Evolutionary conservation across 2,329 filamentous ascomycete genomes (phyloP).

Genomic region (Pseudogymnoascus pannorum): DNA sequence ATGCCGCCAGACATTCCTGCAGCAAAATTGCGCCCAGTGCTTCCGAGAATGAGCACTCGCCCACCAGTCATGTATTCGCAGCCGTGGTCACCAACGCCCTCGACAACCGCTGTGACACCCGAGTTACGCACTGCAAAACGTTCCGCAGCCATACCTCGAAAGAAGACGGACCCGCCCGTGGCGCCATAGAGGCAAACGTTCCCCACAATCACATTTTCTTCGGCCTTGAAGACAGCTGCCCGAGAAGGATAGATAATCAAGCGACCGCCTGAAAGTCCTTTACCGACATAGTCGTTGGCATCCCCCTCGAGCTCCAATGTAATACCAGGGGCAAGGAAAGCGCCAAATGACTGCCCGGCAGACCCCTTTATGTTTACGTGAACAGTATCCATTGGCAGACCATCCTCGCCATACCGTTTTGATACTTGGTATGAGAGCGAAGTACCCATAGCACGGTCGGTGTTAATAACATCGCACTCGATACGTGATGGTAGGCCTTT

Average conservation of each 20-base stretch:
- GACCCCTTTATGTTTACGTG: slow-evolving; percentile 96
- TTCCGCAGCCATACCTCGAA: slow-evolving; percentile 93
- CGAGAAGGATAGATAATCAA: slow-evolving; percentile 90
- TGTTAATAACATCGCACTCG: slow-evolving; percentile 95
- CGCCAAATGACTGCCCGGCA: slow-evolving; percentile 93
- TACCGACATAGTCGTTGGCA: slow-evolving; percentile 93
- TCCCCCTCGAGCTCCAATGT: slow-evolving; percentile 95
- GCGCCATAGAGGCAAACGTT: slow-evolving; percentile 95
- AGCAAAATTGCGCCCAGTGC: slow-evolving; percentile 92
- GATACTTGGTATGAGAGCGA: slow-evolving; percentile 95
- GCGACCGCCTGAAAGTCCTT: slow-evolving; percentile 87
- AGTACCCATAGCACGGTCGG: slow-evolving; percentile 86
- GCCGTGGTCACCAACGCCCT: slow-evolving; percentile 91
- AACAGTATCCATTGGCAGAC: slow-evolving; percentile 85
- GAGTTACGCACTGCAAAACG: slow-evolving; percentile 96
- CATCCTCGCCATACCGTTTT: slow-evolving; percentile 81
- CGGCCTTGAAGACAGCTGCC: slow-evolving; percentile 84
- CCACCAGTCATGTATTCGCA: slow-evolving; percentile 99
- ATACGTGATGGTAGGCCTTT: slow-evolving; percentile 90
- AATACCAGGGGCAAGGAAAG: slow-evolving; percentile 85
- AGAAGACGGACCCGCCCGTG: slow-evolving; percentile 85
- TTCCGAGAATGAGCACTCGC: slow-evolving; percentile 77
- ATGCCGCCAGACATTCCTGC: slow-evolving; percentile 99
- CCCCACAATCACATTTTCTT: slow-evolving; percentile 89
- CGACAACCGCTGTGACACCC: slow-evolving; percentile 89